Conservation (phyloP, 768 basidiomycete genomes). For the Calocybe gangraenosa region DNA sequence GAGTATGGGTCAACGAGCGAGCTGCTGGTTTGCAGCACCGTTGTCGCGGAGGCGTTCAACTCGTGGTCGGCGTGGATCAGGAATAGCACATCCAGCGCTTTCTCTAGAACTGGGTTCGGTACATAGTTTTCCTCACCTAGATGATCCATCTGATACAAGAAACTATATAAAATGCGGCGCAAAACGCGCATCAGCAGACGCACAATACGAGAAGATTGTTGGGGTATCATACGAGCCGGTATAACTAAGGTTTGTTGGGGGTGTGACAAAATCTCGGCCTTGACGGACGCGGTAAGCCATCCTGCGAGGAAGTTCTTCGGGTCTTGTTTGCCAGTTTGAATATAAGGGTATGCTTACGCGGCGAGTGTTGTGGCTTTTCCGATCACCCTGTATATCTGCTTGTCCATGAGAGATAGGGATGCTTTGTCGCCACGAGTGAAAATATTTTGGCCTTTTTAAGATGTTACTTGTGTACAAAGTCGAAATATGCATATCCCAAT, state of each 20-base stretch:
- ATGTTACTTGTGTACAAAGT: not conserved
- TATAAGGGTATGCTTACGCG: conserved; percentile 46
- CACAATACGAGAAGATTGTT: not conserved
- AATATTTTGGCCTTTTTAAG: conserved; percentile 61
- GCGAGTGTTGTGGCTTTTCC: conserved; percentile 89
- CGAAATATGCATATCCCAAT: not conserved
- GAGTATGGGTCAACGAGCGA: conserved; percentile 91
- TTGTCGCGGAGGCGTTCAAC: conserved; percentile 81
- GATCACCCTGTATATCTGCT: conserved; percentile 85
- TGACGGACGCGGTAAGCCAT: conserved; percentile 94
- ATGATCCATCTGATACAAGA: conserved; percentile 90
- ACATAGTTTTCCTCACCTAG: conserved; percentile 66
- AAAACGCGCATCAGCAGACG: not conserved
- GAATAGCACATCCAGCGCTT: conserved; percentile 85
- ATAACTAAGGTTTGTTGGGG: conserved; percentile 79
- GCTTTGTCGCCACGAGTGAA: conserved; percentile 63
- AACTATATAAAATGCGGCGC: conserved; percentile 35
- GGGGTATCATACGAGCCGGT: conserved; percentile 63
- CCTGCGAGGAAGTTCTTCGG: conserved; percentile 27
- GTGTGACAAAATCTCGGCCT: conserved; percentile 82
- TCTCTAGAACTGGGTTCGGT: conserved; percentile 82
- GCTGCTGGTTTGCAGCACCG: conserved; percentile 83
- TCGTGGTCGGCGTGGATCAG: conserved; percentile 90
- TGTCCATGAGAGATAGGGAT: conserved; percentile 81
- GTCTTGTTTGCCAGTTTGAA: not conserved